Evolutionary conservation across 1,139 yeast species (phyloP).

Genomic region (Debaryomyces udenii): DNA sequence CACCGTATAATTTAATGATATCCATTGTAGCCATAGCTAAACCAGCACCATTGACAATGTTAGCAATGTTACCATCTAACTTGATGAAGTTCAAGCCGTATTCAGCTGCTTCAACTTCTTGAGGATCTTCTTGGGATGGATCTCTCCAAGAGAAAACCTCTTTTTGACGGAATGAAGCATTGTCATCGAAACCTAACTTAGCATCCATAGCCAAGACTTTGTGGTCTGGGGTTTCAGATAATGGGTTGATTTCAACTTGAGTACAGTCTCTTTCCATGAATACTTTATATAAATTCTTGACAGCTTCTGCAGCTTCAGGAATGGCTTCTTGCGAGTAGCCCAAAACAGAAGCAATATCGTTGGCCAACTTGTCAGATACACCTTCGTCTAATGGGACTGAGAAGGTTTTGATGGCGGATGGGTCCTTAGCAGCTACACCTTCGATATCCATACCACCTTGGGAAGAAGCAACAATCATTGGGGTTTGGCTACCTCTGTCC

Average conservation of each 20-base stretch:
- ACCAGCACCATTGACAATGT: conserved; percentile 99
- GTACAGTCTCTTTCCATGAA: conserved; percentile 93
- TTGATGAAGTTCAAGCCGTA: conserved; percentile 94
- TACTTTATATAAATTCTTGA: conserved; percentile 84
- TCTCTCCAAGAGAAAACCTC: conserved; percentile 98
- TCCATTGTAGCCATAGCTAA: conserved; percentile 99
- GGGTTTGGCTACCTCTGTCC: conserved; percentile 91
- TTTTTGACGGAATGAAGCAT: conserved; percentile 91
- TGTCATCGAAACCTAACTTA: conserved; percentile 96
- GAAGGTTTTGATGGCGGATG: conserved; percentile 90
- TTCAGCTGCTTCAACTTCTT: conserved; percentile 89
- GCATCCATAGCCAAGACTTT: conserved; percentile 98
- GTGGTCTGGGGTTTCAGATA: conserved; percentile 89
- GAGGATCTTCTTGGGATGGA: conserved; percentile 95
- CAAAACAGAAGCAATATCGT: conserved; percentile 73
- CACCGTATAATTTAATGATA: conserved; percentile 96
- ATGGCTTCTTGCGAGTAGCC: conserved; percentile 82
- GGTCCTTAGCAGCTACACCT: conserved; percentile 93
- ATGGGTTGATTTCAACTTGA: conserved; percentile 98
- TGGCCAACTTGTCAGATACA: conserved; percentile 77
- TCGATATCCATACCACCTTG: conserved; percentile 99
- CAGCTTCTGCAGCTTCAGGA: conserved; percentile 85
- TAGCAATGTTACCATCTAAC: conserved; percentile 97
- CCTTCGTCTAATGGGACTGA: conserved; percentile 77
- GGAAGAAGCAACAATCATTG: conserved; percentile 92